These are phyloP conservation scores for Solanum paucissectum DNA, from an alignment of 257 asterid species.

Conservation along the genomic window DNA sequence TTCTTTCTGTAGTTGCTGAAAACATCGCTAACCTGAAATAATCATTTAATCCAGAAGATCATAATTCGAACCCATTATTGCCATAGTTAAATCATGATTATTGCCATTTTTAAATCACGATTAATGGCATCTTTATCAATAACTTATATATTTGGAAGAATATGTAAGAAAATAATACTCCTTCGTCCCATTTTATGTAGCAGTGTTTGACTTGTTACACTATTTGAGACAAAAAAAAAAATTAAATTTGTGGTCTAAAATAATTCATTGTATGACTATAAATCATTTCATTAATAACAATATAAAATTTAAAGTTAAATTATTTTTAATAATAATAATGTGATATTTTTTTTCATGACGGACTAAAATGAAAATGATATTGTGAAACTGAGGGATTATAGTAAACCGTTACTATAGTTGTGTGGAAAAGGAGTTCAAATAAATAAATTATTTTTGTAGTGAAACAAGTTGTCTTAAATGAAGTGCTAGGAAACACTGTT, in stretches of 20 bases:
- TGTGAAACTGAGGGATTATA: background rate
- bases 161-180: background rate
- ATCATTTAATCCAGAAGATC: background rate
- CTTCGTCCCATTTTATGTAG: rapidly evolving
- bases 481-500: background rate
- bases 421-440: background rate
- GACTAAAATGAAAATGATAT: no score
- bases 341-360: no score
- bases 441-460: background rate
- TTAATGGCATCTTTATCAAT: background rate
- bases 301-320: no score
- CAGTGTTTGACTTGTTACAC: background rate
- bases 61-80: background rate
- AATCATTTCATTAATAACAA: rapidly evolving
- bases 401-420: background rate
- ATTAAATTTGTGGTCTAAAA: background rate
- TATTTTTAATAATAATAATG: rapidly evolving
- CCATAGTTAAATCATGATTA: background rate
- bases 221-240: no score
- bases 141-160: background rate
- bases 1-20: background rate
- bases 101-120: background rate
- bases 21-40: background rate
- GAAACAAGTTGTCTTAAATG: background rate
- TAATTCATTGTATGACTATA: rapidly evolving